These are phyloP conservation scores for Diplodia sapinea DNA, from an alignment of 2,329 filamentous ascomycete species.

Conservation along the genomic window DNA sequence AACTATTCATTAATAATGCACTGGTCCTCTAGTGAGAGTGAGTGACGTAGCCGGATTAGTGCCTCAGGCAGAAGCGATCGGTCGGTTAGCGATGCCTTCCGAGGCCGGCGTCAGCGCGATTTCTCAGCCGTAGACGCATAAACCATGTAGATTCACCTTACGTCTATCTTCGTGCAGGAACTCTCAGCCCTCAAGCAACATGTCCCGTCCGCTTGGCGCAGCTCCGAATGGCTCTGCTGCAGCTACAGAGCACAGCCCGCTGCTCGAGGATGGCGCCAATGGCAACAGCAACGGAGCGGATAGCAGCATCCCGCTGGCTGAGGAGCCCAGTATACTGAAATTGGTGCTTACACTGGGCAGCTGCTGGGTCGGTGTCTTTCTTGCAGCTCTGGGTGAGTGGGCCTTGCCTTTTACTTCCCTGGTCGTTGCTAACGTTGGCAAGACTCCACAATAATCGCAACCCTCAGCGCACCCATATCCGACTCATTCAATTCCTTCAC, in stretches of 20 bases:
- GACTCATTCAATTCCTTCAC: conserved; percentile 81
- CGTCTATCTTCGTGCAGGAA: background rate
- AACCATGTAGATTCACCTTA: background rate
- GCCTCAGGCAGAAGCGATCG: background rate
- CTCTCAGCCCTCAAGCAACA: background rate
- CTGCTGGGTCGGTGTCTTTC: conserved; percentile 61
- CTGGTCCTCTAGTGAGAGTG: background rate
- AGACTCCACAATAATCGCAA: conserved; percentile 85
- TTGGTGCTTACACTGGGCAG: conserved; percentile 57
- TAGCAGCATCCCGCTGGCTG: conserved; percentile 11
- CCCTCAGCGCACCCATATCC: conserved; percentile 81
- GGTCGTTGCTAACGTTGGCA: conserved; percentile 15
- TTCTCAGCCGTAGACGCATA: background rate
- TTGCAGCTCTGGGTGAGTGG: conserved; percentile 59
- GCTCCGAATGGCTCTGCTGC: background rate
- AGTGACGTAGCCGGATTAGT: background rate
- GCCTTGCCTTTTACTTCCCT: conserved; percentile 22
- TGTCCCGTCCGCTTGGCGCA: background rate
- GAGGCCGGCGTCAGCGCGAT: conserved; percentile 9
- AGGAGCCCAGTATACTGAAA: conserved; percentile 56
- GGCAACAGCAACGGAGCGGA: conserved; percentile 5
- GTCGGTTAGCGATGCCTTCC: conserved; percentile 4
- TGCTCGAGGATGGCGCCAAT: conserved; percentile 21
- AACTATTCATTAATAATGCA: no score
- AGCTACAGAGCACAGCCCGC: conserved; percentile 30